Evolutionary conservation across 202 grass and related monocot species (phyloP), one percentile per base, ranked within the genome.

Genomic region (Saccharum hybrid): DNA sequence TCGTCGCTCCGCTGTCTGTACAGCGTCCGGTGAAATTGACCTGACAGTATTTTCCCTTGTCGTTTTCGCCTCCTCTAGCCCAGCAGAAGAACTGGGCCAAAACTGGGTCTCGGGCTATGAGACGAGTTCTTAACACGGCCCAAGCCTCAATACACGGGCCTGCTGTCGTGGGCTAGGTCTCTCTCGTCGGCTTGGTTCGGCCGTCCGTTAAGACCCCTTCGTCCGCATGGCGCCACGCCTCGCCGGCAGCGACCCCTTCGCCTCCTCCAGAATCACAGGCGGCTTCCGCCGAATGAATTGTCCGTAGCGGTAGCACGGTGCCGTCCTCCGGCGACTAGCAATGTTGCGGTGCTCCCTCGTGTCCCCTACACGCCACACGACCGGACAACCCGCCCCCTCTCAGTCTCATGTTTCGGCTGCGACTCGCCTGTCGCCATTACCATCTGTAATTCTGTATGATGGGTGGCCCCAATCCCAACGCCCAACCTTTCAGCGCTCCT

Each of bases 91-190:
- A 28, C 28, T 64, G 62, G 13, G 3, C 62, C 28, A 34, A 33
- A 63, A 63, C 60, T 30, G 4, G 23, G 60, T 63, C 10, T 63
- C 1, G 60, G 10, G 22, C 60, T 1, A 30, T 6, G 22, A 5
- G 10, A 1, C 0, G 19, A 8, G 18, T 40, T 11, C 1, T 39
- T 31, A 6, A 2, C 1, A 6, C 4, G 16, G 71, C 46, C 41
- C 42, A 72, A 18, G 7, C 0, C 0, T 9, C 12, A 7, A 45
- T 72, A 51, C 8, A 72, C 7, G 70, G 70, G 42, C 42, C 40
- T 71, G 40, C 38, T 70, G n/a, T 70, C 41, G 22, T 46, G 68
- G 68, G 39, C 39, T 23, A 8, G 14, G 63, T 65, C 63, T 68
- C 34, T 45, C n/a, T 14, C 68, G 42, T 45, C 5, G 5, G 10